Evolutionary conservation across 116 monocot genomes (phyloP).

Genomic region (Thalassia testudinum): DNA sequence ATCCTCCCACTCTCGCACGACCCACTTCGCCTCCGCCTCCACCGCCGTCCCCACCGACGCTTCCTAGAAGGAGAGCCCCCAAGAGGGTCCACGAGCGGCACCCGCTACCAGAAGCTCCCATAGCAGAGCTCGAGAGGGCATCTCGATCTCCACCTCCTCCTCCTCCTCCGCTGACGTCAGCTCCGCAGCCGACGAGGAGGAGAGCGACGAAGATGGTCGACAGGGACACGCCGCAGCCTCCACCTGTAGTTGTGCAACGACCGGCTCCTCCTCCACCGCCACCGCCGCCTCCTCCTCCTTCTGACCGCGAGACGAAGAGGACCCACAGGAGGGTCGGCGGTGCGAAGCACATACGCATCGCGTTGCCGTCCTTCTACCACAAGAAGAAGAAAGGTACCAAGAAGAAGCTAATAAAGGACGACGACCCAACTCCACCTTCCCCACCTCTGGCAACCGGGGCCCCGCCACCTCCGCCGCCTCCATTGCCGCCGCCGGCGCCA

Average conservation of each 20-base stretch:
- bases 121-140: background rate
- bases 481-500: slow-evolving; percentile 36
- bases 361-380: slow-evolving; percentile 49
- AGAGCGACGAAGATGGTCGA: background rate
- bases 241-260: background rate
- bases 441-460: background rate
- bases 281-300: slow-evolving; percentile 8
- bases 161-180: slow-evolving; percentile 7
- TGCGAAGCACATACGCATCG: slow-evolving; percentile 50
- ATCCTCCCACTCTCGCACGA: slow-evolving; percentile 6
- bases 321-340: slow-evolving; percentile 28
- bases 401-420: slow-evolving; percentile 2
- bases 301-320: slow-evolving; percentile 1
- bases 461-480: slow-evolving; percentile 17
- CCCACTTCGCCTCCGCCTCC: slow-evolving; percentile 4
- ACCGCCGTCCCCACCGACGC: slow-evolving; percentile 7
- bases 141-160: background rate
- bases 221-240: background rate
- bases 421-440: slow-evolving; percentile 1
- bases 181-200: slow-evolving; percentile 7
- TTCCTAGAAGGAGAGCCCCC: background rate
- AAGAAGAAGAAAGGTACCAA: slow-evolving; percentile 43
- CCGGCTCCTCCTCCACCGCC: background rate
- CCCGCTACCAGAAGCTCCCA: background rate
- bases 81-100: no score